These are phyloP conservation scores for Artemisia annua DNA, from an alignment of 129 eudicot species.

Conservation along the genomic window DNA sequence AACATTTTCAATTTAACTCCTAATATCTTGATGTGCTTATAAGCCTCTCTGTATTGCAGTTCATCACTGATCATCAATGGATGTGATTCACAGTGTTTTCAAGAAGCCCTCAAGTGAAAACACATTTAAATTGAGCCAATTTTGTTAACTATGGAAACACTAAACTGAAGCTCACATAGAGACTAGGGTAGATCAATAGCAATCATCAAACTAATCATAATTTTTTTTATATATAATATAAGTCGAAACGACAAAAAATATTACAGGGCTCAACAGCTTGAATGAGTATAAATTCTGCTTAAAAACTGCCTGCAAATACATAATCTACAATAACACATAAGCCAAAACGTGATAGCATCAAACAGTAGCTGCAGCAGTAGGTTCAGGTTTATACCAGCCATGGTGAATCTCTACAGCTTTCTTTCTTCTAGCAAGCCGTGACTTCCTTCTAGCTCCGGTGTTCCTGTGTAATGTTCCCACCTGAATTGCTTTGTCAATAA, in stretches of 20 bases:
- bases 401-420: constrained; percentile 87
- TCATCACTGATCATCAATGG: no score
- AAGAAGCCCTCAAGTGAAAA: no score
- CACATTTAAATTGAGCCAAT: no score
- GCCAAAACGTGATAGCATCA: constrained; percentile 23
- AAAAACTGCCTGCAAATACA: constrained; percentile 26
- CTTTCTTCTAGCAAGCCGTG: constrained; percentile 94
- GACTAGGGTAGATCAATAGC: not conserved
- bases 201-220: constrained; percentile 22
- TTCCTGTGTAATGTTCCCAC: constrained; percentile 80
- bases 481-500: constrained; percentile 82
- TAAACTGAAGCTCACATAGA: not conserved
- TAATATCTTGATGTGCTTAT: no score
- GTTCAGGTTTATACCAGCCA: constrained; percentile 83
- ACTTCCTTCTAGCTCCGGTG: constrained; percentile 91
- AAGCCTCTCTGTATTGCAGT: no score
- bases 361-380: constrained; percentile 28
- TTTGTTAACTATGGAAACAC: no score
- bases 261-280: constrained; percentile 20
- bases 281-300: constrained; percentile 20
- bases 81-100: no score
- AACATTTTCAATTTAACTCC: no score
- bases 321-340: constrained; percentile 32
- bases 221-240: not conserved
- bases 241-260: constrained; percentile 4